phyloP scores from a whole-genome alignment of 148 eudicot genomes.

The Arctostaphylos glauca region DNA sequence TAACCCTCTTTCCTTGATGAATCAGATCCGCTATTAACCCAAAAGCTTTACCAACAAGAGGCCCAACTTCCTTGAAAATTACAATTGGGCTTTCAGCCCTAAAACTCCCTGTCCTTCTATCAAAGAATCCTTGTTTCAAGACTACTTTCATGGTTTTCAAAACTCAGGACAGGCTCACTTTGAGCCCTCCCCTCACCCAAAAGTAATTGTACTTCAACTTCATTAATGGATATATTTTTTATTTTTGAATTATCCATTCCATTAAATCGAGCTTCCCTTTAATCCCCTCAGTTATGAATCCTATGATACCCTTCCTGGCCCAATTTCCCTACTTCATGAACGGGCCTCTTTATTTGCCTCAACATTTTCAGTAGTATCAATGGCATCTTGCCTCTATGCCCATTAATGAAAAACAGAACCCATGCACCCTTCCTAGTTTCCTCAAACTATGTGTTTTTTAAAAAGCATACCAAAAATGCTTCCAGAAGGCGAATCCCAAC shows the following conservation, averaged over 20 bases:
- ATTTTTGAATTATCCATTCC: not conserved
- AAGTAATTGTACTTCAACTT: not conserved
- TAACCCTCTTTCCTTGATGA: constrained; percentile 1
- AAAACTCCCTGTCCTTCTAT: not conserved
- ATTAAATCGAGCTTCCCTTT: not conserved
- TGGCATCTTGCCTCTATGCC: not conserved
- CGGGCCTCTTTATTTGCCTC: not conserved
- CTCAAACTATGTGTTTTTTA: not conserved
- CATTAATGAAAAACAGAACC: not conserved
- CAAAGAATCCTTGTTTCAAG: not conserved
- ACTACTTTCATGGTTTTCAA: too few species aligned
- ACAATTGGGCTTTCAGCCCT: not conserved
- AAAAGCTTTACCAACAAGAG: not conserved
- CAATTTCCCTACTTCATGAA: not conserved
- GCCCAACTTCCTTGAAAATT: not conserved
- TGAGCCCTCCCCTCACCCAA: too few species aligned
- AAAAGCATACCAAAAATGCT: too few species aligned
- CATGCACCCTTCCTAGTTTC: not conserved
- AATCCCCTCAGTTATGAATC: constrained; percentile 2
- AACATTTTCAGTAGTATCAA: not conserved
- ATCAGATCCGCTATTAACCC: not conserved
- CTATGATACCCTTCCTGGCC: not conserved
- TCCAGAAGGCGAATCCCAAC: not conserved
- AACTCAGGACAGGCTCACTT: too few species aligned
- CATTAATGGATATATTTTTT: not conserved